These are phyloP conservation scores for Aspergillus sergii DNA, from an alignment of 2,329 filamentous ascomycete genomes.

Conservation along the genomic window DNA sequence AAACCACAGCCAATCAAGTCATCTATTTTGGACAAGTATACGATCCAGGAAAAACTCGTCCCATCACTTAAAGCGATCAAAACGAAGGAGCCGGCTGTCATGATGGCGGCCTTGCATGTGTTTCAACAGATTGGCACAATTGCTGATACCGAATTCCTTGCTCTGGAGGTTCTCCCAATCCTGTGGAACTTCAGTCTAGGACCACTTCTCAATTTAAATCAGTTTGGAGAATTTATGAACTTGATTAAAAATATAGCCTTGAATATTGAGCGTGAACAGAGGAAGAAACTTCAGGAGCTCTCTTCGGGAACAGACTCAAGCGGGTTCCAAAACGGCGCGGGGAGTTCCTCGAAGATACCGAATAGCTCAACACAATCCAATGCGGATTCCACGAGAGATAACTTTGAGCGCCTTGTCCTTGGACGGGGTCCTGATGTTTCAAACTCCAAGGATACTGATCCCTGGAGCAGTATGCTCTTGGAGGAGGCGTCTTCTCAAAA, in stretches of 20 bases:
- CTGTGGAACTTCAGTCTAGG: constrained; percentile 92
- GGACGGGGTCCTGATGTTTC: constrained; percentile 57
- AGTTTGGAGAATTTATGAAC: constrained; percentile 88
- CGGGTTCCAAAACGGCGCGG: constrained; percentile 40
- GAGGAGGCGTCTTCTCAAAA: constrained; percentile 26
- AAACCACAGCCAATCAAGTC: constrained; percentile 66
- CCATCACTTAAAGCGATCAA: constrained; percentile 91
- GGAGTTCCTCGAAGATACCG: constrained; percentile 29
- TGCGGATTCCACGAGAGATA: constrained; percentile 62
- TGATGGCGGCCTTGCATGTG: constrained; percentile 88
- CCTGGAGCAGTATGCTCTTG: constrained; percentile 36
- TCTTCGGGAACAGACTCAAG: constrained; percentile 59
- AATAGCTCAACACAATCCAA: constrained; percentile 45
- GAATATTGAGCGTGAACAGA: constrained; percentile 86
- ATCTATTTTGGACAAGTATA: constrained; percentile 92
- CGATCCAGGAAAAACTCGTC: constrained; percentile 95
- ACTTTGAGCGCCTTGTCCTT: constrained; percentile 89
- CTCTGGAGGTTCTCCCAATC: constrained; percentile 85
- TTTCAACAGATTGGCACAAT: constrained; percentile 79
- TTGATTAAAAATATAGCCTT: constrained; percentile 79
- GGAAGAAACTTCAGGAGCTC: constrained; percentile 83
- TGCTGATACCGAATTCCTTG: constrained; percentile 87
- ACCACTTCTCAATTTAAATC: constrained; percentile 80
- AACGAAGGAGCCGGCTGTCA: constrained; percentile 95
- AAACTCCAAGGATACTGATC: constrained; percentile 33